Conservation (phyloP, 305 asterid genomes). For the Coffea humblotiana region DNA sequence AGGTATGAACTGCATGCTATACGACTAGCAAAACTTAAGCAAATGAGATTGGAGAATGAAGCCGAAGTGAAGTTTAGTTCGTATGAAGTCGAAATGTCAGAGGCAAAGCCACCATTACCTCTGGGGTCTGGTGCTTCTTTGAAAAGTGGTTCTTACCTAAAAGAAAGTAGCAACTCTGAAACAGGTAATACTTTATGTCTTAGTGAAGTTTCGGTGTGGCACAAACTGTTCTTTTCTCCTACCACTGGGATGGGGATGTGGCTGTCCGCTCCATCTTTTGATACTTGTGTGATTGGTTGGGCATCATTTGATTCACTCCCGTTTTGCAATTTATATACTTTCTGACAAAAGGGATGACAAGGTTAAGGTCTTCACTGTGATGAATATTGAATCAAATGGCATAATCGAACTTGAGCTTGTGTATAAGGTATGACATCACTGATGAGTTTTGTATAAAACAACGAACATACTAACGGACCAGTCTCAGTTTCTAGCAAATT, state of each 20-base stretch:
- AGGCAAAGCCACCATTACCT: constrained; percentile 47
- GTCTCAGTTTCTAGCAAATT: neutral
- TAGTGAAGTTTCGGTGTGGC: neutral
- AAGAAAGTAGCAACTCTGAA: constrained; percentile 22
- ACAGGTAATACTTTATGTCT: constrained; percentile 35
- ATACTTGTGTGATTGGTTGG: neutral
- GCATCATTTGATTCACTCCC: neutral
- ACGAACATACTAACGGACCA: too few relatives aligned
- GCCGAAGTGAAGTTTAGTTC: constrained; percentile 37
- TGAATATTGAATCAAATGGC: neutral
- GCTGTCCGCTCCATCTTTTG: neutral
- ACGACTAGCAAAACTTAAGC: constrained; percentile 57
- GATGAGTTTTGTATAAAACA: neutral
- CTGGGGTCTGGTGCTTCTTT: constrained; percentile 32
- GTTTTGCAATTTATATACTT: neutral
- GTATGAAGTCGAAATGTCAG: constrained; percentile 88
- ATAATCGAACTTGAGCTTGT: neutral
- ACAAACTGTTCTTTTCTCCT: neutral
- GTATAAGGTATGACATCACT: neutral
- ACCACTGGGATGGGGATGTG: neutral
- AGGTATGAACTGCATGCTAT: constrained; percentile 79
- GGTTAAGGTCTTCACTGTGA: neutral
- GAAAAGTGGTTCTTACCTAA: constrained; percentile 32
- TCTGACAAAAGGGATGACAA: neutral
- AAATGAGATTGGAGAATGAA: constrained; percentile 46